A percentile compares a stretch with the other conserved stretches of the same genome.
phyloP scores from a whole-genome alignment of 2,329 filamentous ascomycete genomes.

The Apiospora sp. region DNA sequence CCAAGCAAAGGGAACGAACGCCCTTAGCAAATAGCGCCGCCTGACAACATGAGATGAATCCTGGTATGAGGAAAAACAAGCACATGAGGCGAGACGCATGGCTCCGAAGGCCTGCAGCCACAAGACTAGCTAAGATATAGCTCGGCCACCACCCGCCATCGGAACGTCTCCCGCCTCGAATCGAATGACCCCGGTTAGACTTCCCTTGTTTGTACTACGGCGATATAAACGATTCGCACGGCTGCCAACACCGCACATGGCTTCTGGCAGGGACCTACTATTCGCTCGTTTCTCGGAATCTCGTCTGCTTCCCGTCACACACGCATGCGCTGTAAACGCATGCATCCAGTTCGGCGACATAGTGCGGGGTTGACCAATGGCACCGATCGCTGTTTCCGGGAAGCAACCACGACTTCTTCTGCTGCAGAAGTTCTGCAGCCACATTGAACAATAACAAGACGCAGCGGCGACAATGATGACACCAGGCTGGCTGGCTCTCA shows the following conservation, averaged over 20 bases:
- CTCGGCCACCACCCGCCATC: neutral
- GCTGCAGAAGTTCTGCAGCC: neutral
- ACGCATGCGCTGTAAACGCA: neutral
- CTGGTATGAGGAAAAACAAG: neutral
- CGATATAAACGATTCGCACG: neutral
- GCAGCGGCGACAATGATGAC: neutral
- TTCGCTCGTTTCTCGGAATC: neutral
- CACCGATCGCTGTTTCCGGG: neutral
- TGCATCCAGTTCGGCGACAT: neutral
- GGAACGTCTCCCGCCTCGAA: constrained; percentile 1
- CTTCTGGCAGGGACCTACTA: neutral
- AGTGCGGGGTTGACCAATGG: neutral
- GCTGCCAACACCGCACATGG: neutral
- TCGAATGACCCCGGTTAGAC: neutral
- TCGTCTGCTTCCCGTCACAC: neutral
- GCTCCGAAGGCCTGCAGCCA: neutral
- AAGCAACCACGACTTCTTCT: neutral
- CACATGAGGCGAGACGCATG: neutral
- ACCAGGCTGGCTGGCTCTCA: neutral
- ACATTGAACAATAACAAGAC: neutral
- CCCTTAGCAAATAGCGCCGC: neutral
- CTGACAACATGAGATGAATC: neutral
- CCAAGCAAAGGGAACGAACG: too few relatives aligned
- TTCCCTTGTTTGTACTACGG: neutral
- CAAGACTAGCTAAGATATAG: neutral